Base-by-base conservation (phyloP, 305 asterid species). In the Nicotiana rustica region DNA sequence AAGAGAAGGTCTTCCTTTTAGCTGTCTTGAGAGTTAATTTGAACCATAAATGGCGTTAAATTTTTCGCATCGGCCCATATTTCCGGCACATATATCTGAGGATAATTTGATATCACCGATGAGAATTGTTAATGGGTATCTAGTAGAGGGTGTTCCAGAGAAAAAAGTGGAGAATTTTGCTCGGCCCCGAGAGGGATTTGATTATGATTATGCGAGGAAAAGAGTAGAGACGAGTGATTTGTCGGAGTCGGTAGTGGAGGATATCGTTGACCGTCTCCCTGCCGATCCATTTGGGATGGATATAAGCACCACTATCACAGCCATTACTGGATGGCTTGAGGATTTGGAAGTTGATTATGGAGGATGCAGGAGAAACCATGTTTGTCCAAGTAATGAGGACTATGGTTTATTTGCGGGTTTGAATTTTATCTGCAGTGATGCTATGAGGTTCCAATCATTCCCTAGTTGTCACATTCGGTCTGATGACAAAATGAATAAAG, bases 41-140 rank as follows among this genome's bases (percentile, higher is more conserved):
- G 64, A 64, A 49, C 70, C 83, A 87, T 90, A 89, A 88, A 95
- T 95, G 99, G 98, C 97, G 76, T 90, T 93, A 95, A 95, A 95
- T 86, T 95, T 86, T 88, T 91, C 97, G 0, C 97, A 90, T 82
- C 81, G 91, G 77, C 95, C 93, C 0, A 25, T 90, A 47, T 88
- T 88, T 66, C 88, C 95, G 13, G 87, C 92, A 21, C 92, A 87
- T 81, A 80, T 84, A 33, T 86, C 92, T 31, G 98, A 91, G 85
- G 92, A 92, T 71, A 92, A 87, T 84, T 69, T 90, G 87, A 84
- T 88, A 78, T 91, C 95, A 8, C 93, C 95, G 13, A 66, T 92
- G 91, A 89, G 93, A 85, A 87, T 88, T 80, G 89, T 85, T 78
- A 90, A 90, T 85, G 93, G 97, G 82, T 94, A 79, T 88, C 81